Evolutionary conservation across 306 rosid species (phyloP), one percentile per base, ranked within the genome.

Genomic region (Macrotyloma uniflorum): DNA sequence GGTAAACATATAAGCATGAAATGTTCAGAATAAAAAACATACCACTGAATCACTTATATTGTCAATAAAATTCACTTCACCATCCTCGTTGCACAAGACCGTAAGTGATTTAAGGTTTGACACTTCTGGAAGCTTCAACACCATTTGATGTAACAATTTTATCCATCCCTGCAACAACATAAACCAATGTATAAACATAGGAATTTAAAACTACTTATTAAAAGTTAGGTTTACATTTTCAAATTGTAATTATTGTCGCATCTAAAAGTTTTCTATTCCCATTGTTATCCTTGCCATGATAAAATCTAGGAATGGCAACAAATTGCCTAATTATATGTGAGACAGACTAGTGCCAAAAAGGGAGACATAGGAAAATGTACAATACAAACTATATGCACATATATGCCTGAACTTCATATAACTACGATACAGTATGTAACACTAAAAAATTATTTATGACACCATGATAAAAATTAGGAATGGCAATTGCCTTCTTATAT

Each of bases 111-210:
- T 77, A 42, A 95, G 87, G 78, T 87, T 88, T 59, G 86, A 86
- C 72, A 89, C 82, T 32, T 86, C 87, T 14, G 97, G 97, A 77
- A 95, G 93, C 82, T 87, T 92, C 78, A 88, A 79, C 79, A 89
- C 91, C 96, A 95, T 95, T 87, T 89, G 89, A 74, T 86, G 87
- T 65, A 95, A 86, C 59, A 95, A 79, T 76, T 88, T 85, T 20
- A 93, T 77, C 98, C 98, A 95, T 77, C 89, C 98, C 98, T 95
- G 91, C 81, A 87, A 75, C 72, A 76, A 66, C 54, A 70, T 50
- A 59, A 80, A 66, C 68, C 13, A 79, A 67, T 23, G 55, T 24
- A 79, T 77, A 67, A 80, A 75, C 51, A 74, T 51, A 53, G 51
- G 66, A 78, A 67, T 47, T 49, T 28, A 54, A 16, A 74, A 63